Evolutionary conservation across 352 stramenopile genomes (phyloP).

Genomic region (Phytopythium boreale): DNA sequence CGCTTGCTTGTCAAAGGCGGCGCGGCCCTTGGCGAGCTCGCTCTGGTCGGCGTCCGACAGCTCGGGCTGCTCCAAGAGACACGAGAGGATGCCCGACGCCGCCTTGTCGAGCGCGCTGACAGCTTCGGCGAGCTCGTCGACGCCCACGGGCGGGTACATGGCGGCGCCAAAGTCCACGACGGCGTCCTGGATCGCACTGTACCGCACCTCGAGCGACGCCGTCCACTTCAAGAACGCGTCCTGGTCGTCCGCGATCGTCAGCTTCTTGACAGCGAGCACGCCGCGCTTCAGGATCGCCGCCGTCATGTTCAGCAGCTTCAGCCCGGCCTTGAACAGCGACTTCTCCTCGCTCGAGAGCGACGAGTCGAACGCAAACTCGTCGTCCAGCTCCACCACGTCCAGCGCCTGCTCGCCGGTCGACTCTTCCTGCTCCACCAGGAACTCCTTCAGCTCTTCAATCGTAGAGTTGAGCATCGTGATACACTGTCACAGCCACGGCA

Average conservation of each 20-base stretch:
- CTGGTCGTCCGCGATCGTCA: constrained; percentile 54
- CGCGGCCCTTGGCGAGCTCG: constrained; percentile 38
- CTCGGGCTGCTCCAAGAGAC: constrained; percentile 50
- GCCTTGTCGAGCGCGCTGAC: constrained; percentile 32
- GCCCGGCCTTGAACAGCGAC: constrained; percentile 54
- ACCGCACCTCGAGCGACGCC: constrained; percentile 56
- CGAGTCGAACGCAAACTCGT: constrained; percentile 80
- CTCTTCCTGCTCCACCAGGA: constrained; percentile 53
- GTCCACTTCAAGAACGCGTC: constrained; percentile 71
- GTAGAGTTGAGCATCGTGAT: constrained; percentile 83
- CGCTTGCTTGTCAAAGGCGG: constrained; percentile 59
- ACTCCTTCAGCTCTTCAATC: constrained; percentile 76
- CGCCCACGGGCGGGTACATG: constrained; percentile 70
- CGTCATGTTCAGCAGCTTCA: constrained; percentile 75
- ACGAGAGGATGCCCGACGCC: constrained; percentile 36
- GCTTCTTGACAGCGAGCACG: constrained; percentile 75
- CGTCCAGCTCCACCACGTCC: constrained; percentile 58
- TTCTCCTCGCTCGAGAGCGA: constrained; percentile 64
- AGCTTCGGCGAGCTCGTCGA: constrained; percentile 45
- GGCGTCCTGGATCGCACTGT: constrained; percentile 55
- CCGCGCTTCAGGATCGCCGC: constrained; percentile 77
- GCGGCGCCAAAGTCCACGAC: constrained; percentile 84
- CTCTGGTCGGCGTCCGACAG: constrained; percentile 30
- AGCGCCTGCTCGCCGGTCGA: constrained; percentile 17
- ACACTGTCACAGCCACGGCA: constrained; percentile 31